phyloP scores from a whole-genome alignment of 306 rosid genomes.

The Castanea mollissima region DNA sequence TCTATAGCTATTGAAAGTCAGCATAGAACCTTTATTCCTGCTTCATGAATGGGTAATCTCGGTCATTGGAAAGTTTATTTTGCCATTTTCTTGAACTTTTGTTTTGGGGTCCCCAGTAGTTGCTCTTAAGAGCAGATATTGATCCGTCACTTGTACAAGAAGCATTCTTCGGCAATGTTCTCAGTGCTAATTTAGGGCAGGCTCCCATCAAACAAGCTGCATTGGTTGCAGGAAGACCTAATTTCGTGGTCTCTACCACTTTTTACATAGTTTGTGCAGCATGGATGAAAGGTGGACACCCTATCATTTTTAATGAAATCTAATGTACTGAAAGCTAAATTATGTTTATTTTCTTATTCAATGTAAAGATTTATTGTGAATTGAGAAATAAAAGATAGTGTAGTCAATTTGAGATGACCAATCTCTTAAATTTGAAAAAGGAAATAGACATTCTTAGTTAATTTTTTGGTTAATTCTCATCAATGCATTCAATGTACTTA shows the following conservation, averaged over 20 bases:
- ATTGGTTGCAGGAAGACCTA: slow-evolving; percentile 87
- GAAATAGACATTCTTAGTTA: no score
- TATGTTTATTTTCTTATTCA: no score
- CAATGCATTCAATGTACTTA: no score
- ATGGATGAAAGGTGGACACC: slow-evolving; percentile 78
- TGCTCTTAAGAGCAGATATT: slow-evolving; percentile 92
- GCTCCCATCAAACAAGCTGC: slow-evolving; percentile 99
- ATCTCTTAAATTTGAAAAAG: no score
- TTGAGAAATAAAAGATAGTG: no score
- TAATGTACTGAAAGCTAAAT: no score
- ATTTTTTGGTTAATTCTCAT: no score
- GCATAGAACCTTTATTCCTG: slow-evolving; percentile 1
- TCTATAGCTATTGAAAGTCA: slow-evolving; percentile 87
- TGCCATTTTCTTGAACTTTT: background rate
- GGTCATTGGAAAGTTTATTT: background rate
- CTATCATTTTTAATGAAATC: background rate
- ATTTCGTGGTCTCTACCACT: slow-evolving; percentile 79
- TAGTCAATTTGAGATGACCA: no score
- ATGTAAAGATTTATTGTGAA: no score
- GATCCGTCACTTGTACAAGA: slow-evolving; percentile 89
- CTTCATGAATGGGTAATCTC: background rate
- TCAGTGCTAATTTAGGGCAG: slow-evolving; percentile 97
- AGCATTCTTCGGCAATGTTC: slow-evolving; percentile 90
- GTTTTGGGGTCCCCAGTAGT: slow-evolving; percentile 40
- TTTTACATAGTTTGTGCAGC: slow-evolving; percentile 98